Evolutionary conservation across 1,284 basidiomycete genomes (phyloP), one percentile per base, ranked within the genome.

Genomic region (Fistulinella staudtii): DNA sequence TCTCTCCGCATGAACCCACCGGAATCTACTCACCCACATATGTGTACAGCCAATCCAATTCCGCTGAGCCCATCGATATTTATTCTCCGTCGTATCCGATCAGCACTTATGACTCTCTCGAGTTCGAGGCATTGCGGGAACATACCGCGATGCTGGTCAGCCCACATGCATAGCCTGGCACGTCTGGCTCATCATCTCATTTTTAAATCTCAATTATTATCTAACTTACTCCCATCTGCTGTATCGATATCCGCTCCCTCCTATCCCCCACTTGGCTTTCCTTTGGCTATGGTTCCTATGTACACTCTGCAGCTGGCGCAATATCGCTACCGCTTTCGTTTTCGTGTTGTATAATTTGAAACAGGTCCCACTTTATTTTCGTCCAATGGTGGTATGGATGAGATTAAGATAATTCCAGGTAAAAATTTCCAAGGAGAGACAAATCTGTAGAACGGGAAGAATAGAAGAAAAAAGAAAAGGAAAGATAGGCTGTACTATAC

Each of bases 51-150:
- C 61, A 49, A 14, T 43, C 60, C 14, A 46, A 47, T 38, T 46
- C 63, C 3, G 39, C 41, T 3, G 60, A 52, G 11, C 44, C 54
- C 20, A 36, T 52, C 9, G 55, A 60, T 24, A 39, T 57, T 20
- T 56, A 50, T 23, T 36, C 45, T 7, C 17, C 50, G 15, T 23
- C 58, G 27, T 64, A 52, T 17, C 14, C 48, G 23, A 42, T 55
- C 5, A 28, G 50, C 37, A 45, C 61, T n/a, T 64, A 60, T 28
- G 59, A 63, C 45, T 50, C 64, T 10, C 57, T 65, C 30, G 68
- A 62, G 18, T 63, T 65, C 21, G 66, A 63, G 45, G 42, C 53
- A 14, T 45, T 67, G 9, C 60, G 53, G 18, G 66, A 65, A 39
- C 59, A 70, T 23, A 46, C 42, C 33, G 36, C 52, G 14, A 8